These are phyloP conservation scores for Phytopythium chamaehyphon DNA, from an alignment of 352 stramenopile genomes.

Conservation along the genomic window DNA sequence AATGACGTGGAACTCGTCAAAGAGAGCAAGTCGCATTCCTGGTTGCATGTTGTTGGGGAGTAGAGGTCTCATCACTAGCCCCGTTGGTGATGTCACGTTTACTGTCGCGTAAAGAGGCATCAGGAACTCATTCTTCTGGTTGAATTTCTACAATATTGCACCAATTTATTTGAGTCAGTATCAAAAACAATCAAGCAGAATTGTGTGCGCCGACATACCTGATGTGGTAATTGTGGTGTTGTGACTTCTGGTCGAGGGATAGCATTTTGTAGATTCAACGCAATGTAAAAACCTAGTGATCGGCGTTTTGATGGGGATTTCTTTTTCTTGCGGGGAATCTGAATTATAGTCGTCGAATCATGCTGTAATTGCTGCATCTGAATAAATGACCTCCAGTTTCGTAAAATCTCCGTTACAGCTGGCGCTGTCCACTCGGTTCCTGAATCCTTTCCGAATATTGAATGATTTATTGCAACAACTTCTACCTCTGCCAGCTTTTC, in stretches of 20 bases:
- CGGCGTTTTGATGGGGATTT: not conserved
- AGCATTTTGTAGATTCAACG: not conserved
- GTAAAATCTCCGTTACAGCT: slow-evolving; percentile 28
- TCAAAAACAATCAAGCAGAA: not conserved
- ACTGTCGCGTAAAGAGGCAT: slow-evolving; percentile 40
- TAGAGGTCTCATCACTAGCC: slow-evolving; percentile 26
- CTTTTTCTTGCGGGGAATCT: slow-evolving; percentile 17
- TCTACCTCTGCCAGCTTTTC: not conserved
- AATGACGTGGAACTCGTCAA: slow-evolving; percentile 33
- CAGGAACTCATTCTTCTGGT: slow-evolving; percentile 41
- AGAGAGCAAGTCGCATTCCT: slow-evolving; percentile 22
- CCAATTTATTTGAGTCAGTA: slow-evolving; percentile 2
- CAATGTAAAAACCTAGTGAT: not conserved
- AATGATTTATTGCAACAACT: not conserved
- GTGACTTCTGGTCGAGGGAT: not conserved
- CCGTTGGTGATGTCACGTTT: slow-evolving; percentile 20
- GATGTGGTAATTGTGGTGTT: slow-evolving; percentile 13
- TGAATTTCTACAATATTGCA: slow-evolving; percentile 29
- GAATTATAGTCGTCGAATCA: slow-evolving; percentile 26
- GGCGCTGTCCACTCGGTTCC: slow-evolving; percentile 1
- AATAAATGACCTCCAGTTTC: slow-evolving; percentile 47
- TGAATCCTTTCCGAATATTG: not conserved
- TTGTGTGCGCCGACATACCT: slow-evolving; percentile 7
- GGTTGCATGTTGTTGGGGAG: slow-evolving; percentile 13
- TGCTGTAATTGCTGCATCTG: slow-evolving; percentile 48